Evolutionary conservation across 257 asterid species (phyloP).

Genomic region (Forsythia viridissima): DNA sequence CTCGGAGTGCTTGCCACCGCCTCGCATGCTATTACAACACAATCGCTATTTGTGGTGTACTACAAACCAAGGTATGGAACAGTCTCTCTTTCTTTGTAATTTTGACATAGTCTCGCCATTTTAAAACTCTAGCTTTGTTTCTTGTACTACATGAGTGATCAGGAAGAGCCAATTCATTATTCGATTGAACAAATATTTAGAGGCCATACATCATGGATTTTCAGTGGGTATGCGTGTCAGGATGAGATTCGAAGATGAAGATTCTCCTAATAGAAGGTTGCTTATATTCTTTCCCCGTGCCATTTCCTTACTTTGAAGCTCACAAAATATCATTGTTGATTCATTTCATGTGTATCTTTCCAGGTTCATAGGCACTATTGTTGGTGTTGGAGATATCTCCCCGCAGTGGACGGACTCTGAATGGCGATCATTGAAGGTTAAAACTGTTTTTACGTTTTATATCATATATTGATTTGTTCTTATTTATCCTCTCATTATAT

Average conservation of each 20-base stretch:
- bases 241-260: slow-evolving; percentile 86
- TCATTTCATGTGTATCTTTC: slow-evolving; percentile 6
- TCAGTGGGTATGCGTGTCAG: slow-evolving; percentile 78
- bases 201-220: slow-evolving; percentile 47
- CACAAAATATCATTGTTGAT: neutral
- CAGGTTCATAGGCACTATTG: slow-evolving; percentile 82
- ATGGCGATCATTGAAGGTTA: slow-evolving; percentile 91
- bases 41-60: slow-evolving; percentile 60
- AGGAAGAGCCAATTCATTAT: slow-evolving; percentile 77
- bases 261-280: slow-evolving; percentile 76
- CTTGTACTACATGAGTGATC: neutral
- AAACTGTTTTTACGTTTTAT: slow-evolving; percentile 6
- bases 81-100: neutral
- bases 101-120: neutral
- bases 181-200: slow-evolving; percentile 74
- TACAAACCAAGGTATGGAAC: slow-evolving; percentile 71
- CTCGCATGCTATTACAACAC: slow-evolving; percentile 72
- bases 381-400: slow-evolving; percentile 67
- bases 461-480: neutral
- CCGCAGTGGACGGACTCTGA: slow-evolving; percentile 68
- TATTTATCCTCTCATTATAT: neutral
- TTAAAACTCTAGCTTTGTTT: neutral
- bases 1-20: slow-evolving; percentile 90
- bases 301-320: neutral
- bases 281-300: too few species aligned